These are phyloP conservation scores for Amauroascus verrucosus DNA, from an alignment of 2,329 filamentous ascomycete genomes.

Conservation along the genomic window DNA sequence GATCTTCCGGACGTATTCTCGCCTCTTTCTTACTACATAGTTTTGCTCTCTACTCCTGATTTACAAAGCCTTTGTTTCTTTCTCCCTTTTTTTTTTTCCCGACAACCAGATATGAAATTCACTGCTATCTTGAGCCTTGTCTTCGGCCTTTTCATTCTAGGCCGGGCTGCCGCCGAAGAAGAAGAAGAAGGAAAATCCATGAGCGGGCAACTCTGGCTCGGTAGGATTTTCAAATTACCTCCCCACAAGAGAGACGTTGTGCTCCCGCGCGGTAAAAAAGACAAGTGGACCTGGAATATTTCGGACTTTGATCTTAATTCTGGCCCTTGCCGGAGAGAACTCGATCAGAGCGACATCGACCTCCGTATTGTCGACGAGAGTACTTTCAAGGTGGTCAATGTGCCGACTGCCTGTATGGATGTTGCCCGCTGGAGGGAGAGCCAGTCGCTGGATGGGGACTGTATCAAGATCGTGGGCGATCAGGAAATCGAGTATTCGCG, in stretches of 20 bases:
- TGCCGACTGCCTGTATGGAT: neutral
- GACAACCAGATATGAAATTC: neutral
- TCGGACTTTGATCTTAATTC: neutral
- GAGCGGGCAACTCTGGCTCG: too few relatives aligned
- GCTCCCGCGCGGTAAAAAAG: too few relatives aligned
- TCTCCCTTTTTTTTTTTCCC: neutral
- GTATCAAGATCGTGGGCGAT: neutral
- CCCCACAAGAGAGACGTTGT: too few relatives aligned
- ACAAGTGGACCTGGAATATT: too few relatives aligned
- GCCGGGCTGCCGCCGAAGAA: neutral
- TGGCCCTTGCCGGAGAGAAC: neutral
- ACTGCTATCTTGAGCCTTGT: neutral
- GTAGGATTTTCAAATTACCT: too few relatives aligned
- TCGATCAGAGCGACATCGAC: neutral
- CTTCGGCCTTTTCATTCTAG: neutral
- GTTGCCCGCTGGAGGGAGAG: neutral
- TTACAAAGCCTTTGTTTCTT: too few relatives aligned
- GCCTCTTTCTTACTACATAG: too few relatives aligned
- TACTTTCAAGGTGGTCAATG: neutral
- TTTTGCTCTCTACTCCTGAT: too few relatives aligned
- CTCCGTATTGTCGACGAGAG: neutral
- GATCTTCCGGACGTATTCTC: too few relatives aligned
- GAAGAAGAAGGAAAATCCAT: too few relatives aligned
- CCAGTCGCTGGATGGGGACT: neutral
- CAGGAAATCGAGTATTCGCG: neutral